Conservation (phyloP, 73 alveolate species). For the Blepharisma japonicum region DNA sequence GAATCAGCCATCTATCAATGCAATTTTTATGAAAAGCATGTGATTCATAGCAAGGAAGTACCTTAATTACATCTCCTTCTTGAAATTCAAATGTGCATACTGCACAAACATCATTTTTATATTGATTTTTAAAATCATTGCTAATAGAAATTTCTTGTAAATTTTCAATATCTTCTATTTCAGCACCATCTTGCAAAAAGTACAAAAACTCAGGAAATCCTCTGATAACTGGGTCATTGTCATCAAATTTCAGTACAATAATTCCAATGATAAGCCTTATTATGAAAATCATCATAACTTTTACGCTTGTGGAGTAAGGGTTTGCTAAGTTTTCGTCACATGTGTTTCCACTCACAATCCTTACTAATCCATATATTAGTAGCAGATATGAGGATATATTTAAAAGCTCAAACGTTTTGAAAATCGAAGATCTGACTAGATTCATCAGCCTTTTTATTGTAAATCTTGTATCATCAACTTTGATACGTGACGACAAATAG, state of each 20-base stretch:
- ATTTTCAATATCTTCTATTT: too few relatives aligned
- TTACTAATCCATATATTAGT: background rate
- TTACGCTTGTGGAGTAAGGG: too few relatives aligned
- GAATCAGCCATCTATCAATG: constrained; percentile 27
- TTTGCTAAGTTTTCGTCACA: background rate
- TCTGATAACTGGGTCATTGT: too few relatives aligned
- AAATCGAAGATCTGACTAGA: constrained; percentile 11
- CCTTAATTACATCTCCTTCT: background rate
- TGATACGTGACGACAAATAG: background rate
- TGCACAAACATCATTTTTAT: background rate
- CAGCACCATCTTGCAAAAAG: too few relatives aligned
- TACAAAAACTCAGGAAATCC: too few relatives aligned
- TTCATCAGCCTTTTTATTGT: constrained; percentile 6
- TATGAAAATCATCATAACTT: too few relatives aligned
- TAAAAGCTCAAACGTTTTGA: background rate
- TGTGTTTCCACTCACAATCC: background rate
- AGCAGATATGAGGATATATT: background rate
- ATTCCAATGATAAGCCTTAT: too few relatives aligned
- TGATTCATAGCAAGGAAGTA: constrained; percentile 18
- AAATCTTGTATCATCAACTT: background rate
- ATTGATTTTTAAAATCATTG: background rate
- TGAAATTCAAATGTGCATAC: constrained; percentile 2
- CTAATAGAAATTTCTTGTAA: background rate
- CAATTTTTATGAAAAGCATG: constrained; percentile 20
- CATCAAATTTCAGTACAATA: too few relatives aligned